These are phyloP conservation scores for Sarocladium brachiariae DNA, from an alignment of 2,329 filamentous ascomycete genomes.

Conservation along the genomic window DNA sequence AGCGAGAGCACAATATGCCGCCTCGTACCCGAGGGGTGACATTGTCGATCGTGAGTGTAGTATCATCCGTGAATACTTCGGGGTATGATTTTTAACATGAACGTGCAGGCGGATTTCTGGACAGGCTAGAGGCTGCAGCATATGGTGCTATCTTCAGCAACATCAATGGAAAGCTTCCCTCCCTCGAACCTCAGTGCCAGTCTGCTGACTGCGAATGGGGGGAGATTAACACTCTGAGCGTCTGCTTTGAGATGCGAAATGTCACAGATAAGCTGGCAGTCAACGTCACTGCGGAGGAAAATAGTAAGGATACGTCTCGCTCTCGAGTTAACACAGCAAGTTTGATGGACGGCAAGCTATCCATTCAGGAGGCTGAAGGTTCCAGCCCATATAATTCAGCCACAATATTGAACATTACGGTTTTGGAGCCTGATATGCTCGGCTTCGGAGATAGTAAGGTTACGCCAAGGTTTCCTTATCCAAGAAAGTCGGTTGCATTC, in stretches of 20 bases:
- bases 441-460: background rate
- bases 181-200: constrained; percentile 6
- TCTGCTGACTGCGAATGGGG: constrained; percentile 10
- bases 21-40: background rate
- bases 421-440: background rate
- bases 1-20: background rate
- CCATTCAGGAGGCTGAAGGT: background rate
- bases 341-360: background rate
- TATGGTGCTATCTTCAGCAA: constrained; percentile 8
- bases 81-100: background rate
- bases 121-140: constrained; percentile 1
- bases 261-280: constrained; percentile 8
- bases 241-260: constrained; percentile 9
- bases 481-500: background rate
- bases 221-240: constrained; percentile 4
- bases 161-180: background rate
- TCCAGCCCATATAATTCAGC: background rate
- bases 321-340: background rate
- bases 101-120: background rate
- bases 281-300: background rate
- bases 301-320: background rate
- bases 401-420: constrained; percentile 9
- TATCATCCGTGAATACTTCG: background rate
- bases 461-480: background rate
- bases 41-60: no score